phyloP scores from a whole-genome alignment of 2,329 filamentous ascomycete species.

The Thelonectria olida region DNA sequence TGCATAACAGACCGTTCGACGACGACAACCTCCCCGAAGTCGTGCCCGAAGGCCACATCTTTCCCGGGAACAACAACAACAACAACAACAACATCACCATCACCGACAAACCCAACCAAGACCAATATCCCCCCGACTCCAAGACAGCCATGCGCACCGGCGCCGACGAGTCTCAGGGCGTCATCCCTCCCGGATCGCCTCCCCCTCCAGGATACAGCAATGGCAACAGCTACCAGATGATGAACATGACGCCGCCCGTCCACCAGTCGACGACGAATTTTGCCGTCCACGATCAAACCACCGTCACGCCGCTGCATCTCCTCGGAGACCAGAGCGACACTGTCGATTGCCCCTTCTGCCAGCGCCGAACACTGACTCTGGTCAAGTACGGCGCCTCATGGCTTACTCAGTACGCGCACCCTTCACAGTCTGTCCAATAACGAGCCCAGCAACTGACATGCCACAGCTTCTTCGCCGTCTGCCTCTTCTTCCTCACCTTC shows the following conservation, averaged over 20 bases:
- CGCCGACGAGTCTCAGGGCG: constrained; percentile 4
- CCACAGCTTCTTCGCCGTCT: constrained; percentile 20
- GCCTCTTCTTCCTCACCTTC: constrained; percentile 36
- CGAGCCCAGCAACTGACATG: neutral
- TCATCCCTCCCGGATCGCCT: neutral
- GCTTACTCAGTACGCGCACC: constrained; percentile 36
- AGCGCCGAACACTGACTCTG: constrained; percentile 29
- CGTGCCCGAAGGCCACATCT: constrained; percentile 12
- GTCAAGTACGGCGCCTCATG: constrained; percentile 33
- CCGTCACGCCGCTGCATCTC: constrained; percentile 39
- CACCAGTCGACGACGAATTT: neutral
- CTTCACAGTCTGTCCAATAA: neutral
- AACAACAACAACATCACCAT: neutral
- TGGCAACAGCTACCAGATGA: neutral
- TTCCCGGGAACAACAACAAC: neutral
- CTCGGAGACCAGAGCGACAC: constrained; percentile 36
- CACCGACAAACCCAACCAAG: neutral
- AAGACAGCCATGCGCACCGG: constrained; percentile 8
- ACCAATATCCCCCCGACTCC: neutral
- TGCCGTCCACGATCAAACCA: constrained; percentile 8
- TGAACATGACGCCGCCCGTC: neutral
- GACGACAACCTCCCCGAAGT: constrained; percentile 39
- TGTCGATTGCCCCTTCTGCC: constrained; percentile 40
- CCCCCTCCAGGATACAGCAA: constrained; percentile 2
- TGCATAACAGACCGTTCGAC: constrained; percentile 15